A percentile compares a stretch with the other conserved stretches of the same genome.
Evolutionary conservation across 1,284 basidiomycete genomes (phyloP).

Genomic region (Leccinum fuscescens): DNA sequence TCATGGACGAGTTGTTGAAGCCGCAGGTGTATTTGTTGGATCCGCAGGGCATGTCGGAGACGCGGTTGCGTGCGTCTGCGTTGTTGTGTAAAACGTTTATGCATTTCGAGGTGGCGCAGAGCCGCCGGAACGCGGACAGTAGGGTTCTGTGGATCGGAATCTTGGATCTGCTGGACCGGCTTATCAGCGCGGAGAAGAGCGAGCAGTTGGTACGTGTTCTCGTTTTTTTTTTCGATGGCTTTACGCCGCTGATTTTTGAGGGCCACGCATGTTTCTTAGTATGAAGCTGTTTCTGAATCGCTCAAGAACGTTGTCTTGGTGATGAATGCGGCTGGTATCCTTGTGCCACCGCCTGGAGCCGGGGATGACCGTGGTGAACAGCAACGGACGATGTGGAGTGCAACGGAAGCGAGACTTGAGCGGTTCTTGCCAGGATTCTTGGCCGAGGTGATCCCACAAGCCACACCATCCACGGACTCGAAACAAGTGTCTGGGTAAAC

Average conservation of each 20-base stretch:
- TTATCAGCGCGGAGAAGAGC: constrained; percentile 82
- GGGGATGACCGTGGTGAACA: constrained; percentile 58
- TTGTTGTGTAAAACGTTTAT: constrained; percentile 94
- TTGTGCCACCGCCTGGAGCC: constrained; percentile 64
- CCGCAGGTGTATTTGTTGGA: constrained; percentile 80
- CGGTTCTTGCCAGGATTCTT: constrained; percentile 89
- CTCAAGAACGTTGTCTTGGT: constrained; percentile 96
- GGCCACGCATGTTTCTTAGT: constrained; percentile 44
- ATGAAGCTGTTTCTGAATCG: constrained; percentile 93
- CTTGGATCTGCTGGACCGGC: constrained; percentile 85
- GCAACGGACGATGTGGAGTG: constrained; percentile 79
- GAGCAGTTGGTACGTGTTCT: constrained; percentile 79
- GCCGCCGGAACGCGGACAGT: constrained; percentile 65
- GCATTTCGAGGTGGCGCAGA: constrained; percentile 83
- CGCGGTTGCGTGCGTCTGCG: constrained; percentile 81
- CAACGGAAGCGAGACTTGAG: constrained; percentile 82
- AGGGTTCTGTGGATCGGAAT: constrained; percentile 86
- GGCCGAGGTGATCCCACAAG: constrained; percentile 58
- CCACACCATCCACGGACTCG: constrained; percentile 9
- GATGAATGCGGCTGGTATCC: constrained; percentile 86
- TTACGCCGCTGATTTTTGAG: constrained; percentile 10
- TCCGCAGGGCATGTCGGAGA: constrained; percentile 87
- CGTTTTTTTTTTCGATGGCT: background rate
- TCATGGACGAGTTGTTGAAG: constrained; percentile 89
- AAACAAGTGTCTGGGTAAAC: constrained; percentile 19